Evolutionary conservation across 768 basidiomycete species (phyloP), one percentile per base, ranked within the genome.

Genomic region (Boletus subcaerulescens): DNA sequence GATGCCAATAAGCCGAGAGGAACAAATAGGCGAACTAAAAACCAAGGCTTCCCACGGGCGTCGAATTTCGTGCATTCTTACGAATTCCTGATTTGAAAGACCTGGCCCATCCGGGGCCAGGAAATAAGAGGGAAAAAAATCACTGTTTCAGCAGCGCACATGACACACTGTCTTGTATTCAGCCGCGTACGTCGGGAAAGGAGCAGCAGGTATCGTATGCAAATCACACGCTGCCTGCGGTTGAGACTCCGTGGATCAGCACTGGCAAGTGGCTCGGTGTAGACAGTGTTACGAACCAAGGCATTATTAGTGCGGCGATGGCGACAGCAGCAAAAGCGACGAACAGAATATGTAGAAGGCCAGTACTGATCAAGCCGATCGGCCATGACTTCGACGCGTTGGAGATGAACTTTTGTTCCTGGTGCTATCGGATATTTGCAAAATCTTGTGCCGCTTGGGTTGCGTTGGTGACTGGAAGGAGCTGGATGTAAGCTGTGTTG

Each of bases 401-500:
- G 41, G 50, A 56, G 68, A 53, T 36, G 35, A 15, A 17, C 4
- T 35, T 3, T 12, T 13, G 3, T 12, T 24, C 24, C 24, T 24
- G 24, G 24, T 24, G 24, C 24, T 6, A 24, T 24, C 64, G 63
- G 12, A 62, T 44, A 5, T 5, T 44, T 26, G 50, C 53, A 41
- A 60, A 65, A 45, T 59, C 62, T 35, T 48, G 17, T 42, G 57
- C 15, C 15, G 75, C 78, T 72, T 71, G 60, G 29, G 70, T 63
- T 58, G 82, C 71, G 47, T 77, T 71, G 7, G 87, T 88, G 10
- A 74, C 72, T 0, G 85, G 76, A 41, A 85, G 75, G 15, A 89
- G 70, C 62, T 89, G 87, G 41, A 87, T 73, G 71, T 78, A 89
- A 0, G 87, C 85, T 29, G 68, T 74, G 45, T 68, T 65, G 40